Evolutionary conservation across 2,329 filamentous ascomycete genomes (phyloP), one percentile per base, ranked within the genome.

Genomic region (Verticillium klebahnii): DNA sequence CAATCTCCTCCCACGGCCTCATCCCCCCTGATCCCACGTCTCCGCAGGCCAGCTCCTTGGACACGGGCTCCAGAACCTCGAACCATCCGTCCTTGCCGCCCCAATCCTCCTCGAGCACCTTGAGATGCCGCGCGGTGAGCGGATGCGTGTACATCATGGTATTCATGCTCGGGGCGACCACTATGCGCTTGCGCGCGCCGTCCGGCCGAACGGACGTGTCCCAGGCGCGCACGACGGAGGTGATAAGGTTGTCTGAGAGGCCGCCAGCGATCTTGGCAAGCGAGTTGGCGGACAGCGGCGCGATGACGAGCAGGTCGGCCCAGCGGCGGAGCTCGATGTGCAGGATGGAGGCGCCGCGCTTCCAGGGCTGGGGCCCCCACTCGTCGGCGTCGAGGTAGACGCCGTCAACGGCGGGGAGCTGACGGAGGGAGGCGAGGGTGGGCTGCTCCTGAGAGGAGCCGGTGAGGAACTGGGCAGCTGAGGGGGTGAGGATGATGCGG

Each of bases 131-230:
- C 58, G 77, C 81, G 1, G 93, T 97, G 56, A 96, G 79, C 2
- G 93, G 93, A 72, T 97, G 92, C 61, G 82, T 80, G 89, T 91
- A 96, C 93, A 97, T 97, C 4, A 89, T 87, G 29, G 87, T 92
- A 73, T 97, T 97, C 92, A 97, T 96, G 34, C 90, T 88, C 1
- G 89, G 88, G 2, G 90, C 90, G 0, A 94, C 89, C 1, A 95
- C 69, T 39, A 96, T 92, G 65, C 81, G 84, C 73, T 89, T 89
- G 73, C 82, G 85, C 59, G 71, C 74, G 6, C 71, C 74, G 63
- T 90, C 87, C 7, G 89, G 77, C 17, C 80, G 71, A 0, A 87
- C 86, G n/a, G 81, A 82, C 0, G 87, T 88, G 74, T 98, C 94
- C 95, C 94, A 99, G 0, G 94, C 94, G 23, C 94, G 82, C 40